Evolutionary conservation across 306 rosid genomes (phyloP).

Genomic region (Senna siamea): DNA sequence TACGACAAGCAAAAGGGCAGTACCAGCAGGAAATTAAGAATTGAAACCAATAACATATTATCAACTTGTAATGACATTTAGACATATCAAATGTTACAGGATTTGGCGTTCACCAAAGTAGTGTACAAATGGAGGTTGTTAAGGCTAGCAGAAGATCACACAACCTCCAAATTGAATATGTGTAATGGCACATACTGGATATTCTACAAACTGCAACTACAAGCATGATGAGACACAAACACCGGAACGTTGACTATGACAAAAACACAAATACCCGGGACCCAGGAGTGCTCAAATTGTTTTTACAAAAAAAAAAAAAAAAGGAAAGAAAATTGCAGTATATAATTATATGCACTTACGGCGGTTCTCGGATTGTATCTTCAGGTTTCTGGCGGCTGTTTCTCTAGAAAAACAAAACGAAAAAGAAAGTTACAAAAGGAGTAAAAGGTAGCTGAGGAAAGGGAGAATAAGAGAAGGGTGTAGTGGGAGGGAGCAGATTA

Average conservation of each 20-base stretch:
- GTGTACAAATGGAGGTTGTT: too few species aligned
- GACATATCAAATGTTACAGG: neutral
- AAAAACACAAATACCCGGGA: neutral
- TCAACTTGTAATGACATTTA: neutral
- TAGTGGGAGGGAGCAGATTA: constrained; percentile 10
- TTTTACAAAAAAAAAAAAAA: too few species aligned
- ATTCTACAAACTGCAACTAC: neutral
- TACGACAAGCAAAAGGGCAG: neutral
- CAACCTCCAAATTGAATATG: neutral
- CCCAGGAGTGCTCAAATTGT: neutral
- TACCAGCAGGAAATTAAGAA: neutral
- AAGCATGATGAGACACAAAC: neutral
- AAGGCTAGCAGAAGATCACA: neutral
- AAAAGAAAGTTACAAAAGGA: neutral
- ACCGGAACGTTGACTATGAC: neutral
- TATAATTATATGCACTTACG: constrained; percentile 46
- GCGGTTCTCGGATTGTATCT: constrained; percentile 68
- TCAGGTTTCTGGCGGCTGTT: constrained; percentile 66
- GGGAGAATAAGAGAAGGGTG: neutral
- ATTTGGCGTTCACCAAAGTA: too few species aligned
- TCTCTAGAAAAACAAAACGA: constrained; percentile 50
- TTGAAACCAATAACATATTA: neutral
- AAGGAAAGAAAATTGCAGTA: neutral
- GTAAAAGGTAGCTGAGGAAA: neutral
- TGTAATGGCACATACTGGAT: neutral